Evolutionary conservation across 2,329 filamentous ascomycete species (phyloP), one percentile per base, ranked within the genome.

Genomic region (Fusarium sp.): DNA sequence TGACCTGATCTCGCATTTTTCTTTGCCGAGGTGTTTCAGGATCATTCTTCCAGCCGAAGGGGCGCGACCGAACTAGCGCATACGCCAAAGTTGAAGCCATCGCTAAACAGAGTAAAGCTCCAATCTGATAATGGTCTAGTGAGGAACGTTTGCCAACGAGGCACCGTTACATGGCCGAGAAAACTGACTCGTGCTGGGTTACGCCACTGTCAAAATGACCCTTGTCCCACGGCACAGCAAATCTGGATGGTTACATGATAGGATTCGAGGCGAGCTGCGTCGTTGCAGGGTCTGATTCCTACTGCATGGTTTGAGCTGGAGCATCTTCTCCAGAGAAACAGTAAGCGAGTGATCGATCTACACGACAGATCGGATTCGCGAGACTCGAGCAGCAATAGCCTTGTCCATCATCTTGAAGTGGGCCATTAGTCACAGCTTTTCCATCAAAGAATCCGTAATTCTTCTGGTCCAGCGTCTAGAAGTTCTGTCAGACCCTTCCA

Each of bases 11-110:
- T 36, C 55, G 20, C 22, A 57, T 29, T 56, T 57, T 29, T 56
- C 40, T 29, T 57, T 57, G 33, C 55, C 55, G 55, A 57, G 55
- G 55, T n/a, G 55, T 57, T 57, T 57, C 55, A 57, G 33, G 33
- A 27, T 17, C 14, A 11, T 36, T 56, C 2, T 38, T 57, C 55
- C 33, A 27, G 16, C 33, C 55, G 55, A 38, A 20, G 24, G 16
- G 20, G n/a, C n/a, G n/a, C n/a, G n/a, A n/a, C n/a, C n/a, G n/a
- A n/a, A 35, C 55, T 57, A 57, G 55, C 55, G 55, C 33, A 57
- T 11, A 9, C 33, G 33, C 33, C 55, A 38, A 57, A 27, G 55
- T 17, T 36, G 35, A 57, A 40, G 55, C 55, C 35, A 57, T 57
- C 55, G 31, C 55, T 35, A 27, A 57, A 57, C 22, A 20, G 9